These are phyloP conservation scores for Dittrichia graveolens DNA, from an alignment of 129 eudicot genomes.

Conservation along the genomic window DNA sequence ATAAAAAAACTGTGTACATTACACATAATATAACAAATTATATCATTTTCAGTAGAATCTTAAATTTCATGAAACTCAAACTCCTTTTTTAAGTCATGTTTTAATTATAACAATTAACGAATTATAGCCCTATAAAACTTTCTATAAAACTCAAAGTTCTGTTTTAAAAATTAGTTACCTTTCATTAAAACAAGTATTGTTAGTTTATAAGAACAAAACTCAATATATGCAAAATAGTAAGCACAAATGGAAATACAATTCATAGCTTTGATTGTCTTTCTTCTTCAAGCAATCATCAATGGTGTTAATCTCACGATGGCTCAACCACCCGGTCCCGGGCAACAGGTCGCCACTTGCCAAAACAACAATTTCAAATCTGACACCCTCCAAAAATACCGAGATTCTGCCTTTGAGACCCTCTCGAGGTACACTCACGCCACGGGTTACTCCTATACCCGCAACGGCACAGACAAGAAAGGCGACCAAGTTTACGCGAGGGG, in stretches of 20 bases:
- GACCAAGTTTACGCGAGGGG: neutral
- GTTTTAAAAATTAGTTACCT: neutral
- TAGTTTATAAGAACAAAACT: neutral
- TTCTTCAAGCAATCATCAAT: neutral
- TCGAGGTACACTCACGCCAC: too few relatives aligned
- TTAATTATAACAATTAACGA: too few relatives aligned
- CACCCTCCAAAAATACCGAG: neutral
- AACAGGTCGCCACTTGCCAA: neutral
- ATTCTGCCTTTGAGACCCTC: neutral
- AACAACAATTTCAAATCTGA: neutral
- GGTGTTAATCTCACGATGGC: neutral
- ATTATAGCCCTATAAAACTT: too few relatives aligned
- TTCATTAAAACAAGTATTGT: neutral
- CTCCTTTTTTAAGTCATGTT: too few relatives aligned
- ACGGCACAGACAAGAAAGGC: too few relatives aligned
- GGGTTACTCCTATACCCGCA: too few relatives aligned
- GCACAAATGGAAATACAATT: neutral
- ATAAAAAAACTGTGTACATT: slow-evolving; percentile 6
- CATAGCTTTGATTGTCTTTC: too few relatives aligned
- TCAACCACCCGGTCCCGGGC: neutral
- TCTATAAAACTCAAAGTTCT: too few relatives aligned
- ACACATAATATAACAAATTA: neutral
- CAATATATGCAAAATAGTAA: neutral
- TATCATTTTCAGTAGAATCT: too few relatives aligned
- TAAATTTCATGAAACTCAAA: too few relatives aligned